Conservation (phyloP, 148 eudicot species). For the Agrostemma githago region DNA sequence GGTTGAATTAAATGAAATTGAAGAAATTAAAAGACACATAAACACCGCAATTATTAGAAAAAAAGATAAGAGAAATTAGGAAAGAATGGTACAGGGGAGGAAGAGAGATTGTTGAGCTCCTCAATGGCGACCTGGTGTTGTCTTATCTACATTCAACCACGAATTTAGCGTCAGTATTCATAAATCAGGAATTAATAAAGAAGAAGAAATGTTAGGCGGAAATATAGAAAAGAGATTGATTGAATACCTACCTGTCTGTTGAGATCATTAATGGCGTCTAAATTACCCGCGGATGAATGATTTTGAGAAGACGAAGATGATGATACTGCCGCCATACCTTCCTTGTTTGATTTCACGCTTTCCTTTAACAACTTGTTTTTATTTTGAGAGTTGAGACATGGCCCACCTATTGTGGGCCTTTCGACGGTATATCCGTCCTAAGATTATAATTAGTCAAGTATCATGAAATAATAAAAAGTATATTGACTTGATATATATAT, state of each 20-base stretch:
- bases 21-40: background rate
- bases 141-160: constrained; percentile 34
- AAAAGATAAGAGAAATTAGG: background rate
- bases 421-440: too few relatives aligned
- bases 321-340: constrained; percentile 18
- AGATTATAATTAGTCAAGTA: too few relatives aligned
- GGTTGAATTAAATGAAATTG: too few relatives aligned
- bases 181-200: too few relatives aligned
- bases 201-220: background rate
- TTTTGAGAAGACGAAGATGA: constrained; percentile 17
- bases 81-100: constrained; percentile 43
- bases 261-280: constrained; percentile 14
- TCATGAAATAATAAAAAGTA: too few relatives aligned
- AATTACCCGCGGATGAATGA: constrained; percentile 1
- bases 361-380: too few relatives aligned
- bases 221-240: background rate
- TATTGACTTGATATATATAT: too few relatives aligned
- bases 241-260: constrained; percentile 9
- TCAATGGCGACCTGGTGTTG: constrained; percentile 69
- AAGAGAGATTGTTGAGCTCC: constrained; percentile 55
- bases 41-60: background rate
- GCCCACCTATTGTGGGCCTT: too few relatives aligned
- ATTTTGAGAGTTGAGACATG: too few relatives aligned
- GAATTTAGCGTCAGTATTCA: background rate
- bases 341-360: background rate